Percentiles rank a stretch among this genome's conserved stretches.
These are phyloP conservation scores for Echinochloa phyllopogon DNA, from an alignment of 176 grass and related monocot genomes.

Conservation along the genomic window DNA sequence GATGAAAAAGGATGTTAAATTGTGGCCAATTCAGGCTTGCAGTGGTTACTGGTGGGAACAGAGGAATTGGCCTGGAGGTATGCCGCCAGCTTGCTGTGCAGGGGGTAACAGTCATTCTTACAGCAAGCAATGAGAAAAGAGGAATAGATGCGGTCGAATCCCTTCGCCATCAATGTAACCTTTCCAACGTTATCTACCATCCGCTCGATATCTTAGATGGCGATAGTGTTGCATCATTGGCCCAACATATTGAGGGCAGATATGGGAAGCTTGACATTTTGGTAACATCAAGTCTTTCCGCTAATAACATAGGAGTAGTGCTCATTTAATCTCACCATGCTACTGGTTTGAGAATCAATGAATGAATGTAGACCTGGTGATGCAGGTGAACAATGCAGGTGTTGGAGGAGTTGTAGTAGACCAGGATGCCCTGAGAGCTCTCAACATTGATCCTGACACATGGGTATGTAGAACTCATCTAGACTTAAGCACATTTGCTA, in stretches of 20 bases:
- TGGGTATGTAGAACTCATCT: constrained; percentile 36
- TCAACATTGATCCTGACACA: constrained; percentile 55
- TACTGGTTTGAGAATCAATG: neutral
- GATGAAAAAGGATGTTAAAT: neutral
- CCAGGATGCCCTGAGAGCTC: constrained; percentile 52
- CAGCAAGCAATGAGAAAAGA: constrained; percentile 61
- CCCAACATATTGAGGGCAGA: constrained; percentile 36
- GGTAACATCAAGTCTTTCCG: constrained; percentile 27
- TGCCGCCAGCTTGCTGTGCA: constrained; percentile 53
- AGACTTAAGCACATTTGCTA: neutral
- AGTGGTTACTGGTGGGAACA: constrained; percentile 75
- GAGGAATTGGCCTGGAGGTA: constrained; percentile 62
- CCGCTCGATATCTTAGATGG: constrained; percentile 57
- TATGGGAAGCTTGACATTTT: constrained; percentile 75
- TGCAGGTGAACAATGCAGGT: constrained; percentile 71
- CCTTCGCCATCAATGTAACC: constrained; percentile 31
- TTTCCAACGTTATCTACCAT: constrained; percentile 59
- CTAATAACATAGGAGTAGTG: neutral
- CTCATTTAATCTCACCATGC: neutral
- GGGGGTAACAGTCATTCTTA: constrained; percentile 58
- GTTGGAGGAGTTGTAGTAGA: constrained; percentile 43
- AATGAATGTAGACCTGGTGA: neutral
- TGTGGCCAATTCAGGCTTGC: constrained; percentile 45
- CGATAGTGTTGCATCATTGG: constrained; percentile 45
- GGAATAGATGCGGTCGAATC: constrained; percentile 53